Percentiles rank a stretch among this genome's conserved stretches.
These are phyloP conservation scores for Metarhizium album DNA, from an alignment of 2,329 filamentous ascomycete species.

Conservation along the genomic window DNA sequence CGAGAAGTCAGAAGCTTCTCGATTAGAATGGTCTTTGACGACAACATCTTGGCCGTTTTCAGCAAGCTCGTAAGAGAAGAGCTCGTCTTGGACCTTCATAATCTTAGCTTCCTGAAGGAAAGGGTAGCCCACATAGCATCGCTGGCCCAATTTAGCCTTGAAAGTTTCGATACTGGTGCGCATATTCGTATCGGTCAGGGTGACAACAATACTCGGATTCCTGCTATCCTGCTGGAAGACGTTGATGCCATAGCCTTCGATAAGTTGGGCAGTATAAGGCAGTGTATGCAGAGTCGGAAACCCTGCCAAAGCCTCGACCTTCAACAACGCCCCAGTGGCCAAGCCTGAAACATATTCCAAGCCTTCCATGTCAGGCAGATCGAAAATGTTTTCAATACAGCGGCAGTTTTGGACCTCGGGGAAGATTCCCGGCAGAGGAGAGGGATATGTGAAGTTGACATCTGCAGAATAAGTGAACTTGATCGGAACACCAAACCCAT, in stretches of 20 bases:
- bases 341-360: slow-evolving; percentile 76
- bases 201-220: slow-evolving; percentile 93
- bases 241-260: slow-evolving; percentile 69
- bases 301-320: slow-evolving; percentile 73
- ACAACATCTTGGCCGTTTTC: slow-evolving; percentile 54
- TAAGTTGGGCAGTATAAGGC: slow-evolving; percentile 66
- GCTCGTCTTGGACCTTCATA: slow-evolving; percentile 77
- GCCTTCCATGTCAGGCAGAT: slow-evolving; percentile 85
- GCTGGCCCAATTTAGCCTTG: slow-evolving; percentile 69
- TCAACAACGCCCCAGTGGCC: slow-evolving; percentile 74
- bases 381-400: slow-evolving; percentile 93
- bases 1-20: slow-evolving; percentile 72
- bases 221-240: slow-evolving; percentile 94
- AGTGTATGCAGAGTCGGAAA: slow-evolving; percentile 86
- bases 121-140: slow-evolving; percentile 86
- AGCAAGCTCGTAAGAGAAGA: slow-evolving; percentile 76
- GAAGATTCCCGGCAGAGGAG: slow-evolving; percentile 80
- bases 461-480: slow-evolving; percentile 83
- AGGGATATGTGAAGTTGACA: slow-evolving; percentile 73
- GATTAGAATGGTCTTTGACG: slow-evolving; percentile 58
- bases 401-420: slow-evolving; percentile 78
- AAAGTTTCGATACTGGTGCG: slow-evolving; percentile 62
- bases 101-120: slow-evolving; percentile 93
- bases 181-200: slow-evolving; percentile 62
- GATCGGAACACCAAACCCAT: slow-evolving; percentile 81